Base-by-base conservation (phyloP, 2,329 filamentous ascomycete genomes). In the Cercospora beticola region DNA sequence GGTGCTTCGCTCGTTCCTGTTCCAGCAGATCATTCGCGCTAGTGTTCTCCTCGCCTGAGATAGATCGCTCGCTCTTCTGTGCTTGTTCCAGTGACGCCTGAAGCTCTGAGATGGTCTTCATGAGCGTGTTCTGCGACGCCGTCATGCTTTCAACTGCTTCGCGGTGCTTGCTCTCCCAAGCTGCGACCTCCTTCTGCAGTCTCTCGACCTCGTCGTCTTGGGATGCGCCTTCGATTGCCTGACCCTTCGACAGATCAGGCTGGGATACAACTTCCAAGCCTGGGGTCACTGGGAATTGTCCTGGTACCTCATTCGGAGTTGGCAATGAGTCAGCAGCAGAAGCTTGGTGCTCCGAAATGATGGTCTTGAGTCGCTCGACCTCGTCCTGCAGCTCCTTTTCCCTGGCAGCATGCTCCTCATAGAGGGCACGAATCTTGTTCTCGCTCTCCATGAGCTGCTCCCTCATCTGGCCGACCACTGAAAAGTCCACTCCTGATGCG, bases 401-500 rank as follows among this genome's bases (percentile, higher is more conserved):
- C 30, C 92, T 89, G 14, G 83, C 81, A n/a, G 86, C 85, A 73
- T 97, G 89, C 0, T 87, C 84, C 60, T 92, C 89, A 62, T 92
- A 90, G 75, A 97, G 85, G 63, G 88, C 83, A 68, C 86, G 86
- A 70, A 97, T 89, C 77, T 94, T 89, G 73, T 87, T 80, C 80
- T 98, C 94, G 74, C 90, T 96, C 79, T 93, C 89, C 76, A 94
- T 88, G 5, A 99, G 86, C 79, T 97, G 93, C 71, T 96, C 92
- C 68, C 92, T 91, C 83, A 99, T 88, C 16, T 90, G 90, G 4
- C 92, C 91, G 33, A 98, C 90, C 72, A 97, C 89, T 0, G 92
- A 94, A 78, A 97, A 96, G 77, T 99, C 95, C 77, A 97, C 90
- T 7, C 93, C 71, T 91, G 26, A 70, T 12, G 70, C 72, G 43